Evolutionary conservation across 2,329 filamentous ascomycete genomes (phyloP), one percentile per base, ranked within the genome.

Genomic region (Fusarium sp.): DNA sequence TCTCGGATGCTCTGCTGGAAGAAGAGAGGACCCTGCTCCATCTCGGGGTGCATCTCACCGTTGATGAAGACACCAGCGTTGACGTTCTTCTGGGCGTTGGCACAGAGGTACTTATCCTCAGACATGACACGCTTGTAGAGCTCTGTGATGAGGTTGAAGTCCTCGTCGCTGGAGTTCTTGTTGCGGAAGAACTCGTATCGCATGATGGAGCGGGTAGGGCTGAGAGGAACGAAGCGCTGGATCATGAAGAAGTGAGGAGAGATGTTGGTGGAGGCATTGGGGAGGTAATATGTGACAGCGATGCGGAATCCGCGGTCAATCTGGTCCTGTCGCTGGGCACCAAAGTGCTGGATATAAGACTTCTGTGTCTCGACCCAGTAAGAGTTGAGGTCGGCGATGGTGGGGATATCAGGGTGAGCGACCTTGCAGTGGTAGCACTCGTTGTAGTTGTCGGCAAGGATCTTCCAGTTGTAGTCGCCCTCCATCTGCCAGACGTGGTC

Each of bases 51-150:
- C 80, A 92, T 82, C 78, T 91, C 87, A 59, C 90, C 90, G 75
- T 89, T 91, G 78, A 90, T 82, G 67, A 91, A 92, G 58, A 91
- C 85, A 13, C 89, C 89, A 0, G 87, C 84, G 78, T 90, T 88
- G 74, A 92, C 84, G 79, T 92, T 92, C 79, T 84, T 85, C 77
- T 92, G 90, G 4, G 88, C 86, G 18, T 85, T 85, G 73, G 86
- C 83, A 82, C 90, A 92, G 32, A 92, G 86, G 14, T 87, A 84
- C 77, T 91, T 91, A 82, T 92, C 90, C 80, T 92, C 90, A 3
- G 85, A 84, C 87, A 91, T 89, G 80, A 92, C 86, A 44, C 88
- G 87, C 80, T 89, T 89, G 83, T 91, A 92, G 75, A 91, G 88
- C 51, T 87, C 81, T 79, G 85, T 86, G 80, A 91, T 89, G 59